Evolutionary conservation across 2,329 filamentous ascomycete genomes (phyloP), one percentile per base, ranked within the genome.

Genomic region (Spiromastix sp.): DNA sequence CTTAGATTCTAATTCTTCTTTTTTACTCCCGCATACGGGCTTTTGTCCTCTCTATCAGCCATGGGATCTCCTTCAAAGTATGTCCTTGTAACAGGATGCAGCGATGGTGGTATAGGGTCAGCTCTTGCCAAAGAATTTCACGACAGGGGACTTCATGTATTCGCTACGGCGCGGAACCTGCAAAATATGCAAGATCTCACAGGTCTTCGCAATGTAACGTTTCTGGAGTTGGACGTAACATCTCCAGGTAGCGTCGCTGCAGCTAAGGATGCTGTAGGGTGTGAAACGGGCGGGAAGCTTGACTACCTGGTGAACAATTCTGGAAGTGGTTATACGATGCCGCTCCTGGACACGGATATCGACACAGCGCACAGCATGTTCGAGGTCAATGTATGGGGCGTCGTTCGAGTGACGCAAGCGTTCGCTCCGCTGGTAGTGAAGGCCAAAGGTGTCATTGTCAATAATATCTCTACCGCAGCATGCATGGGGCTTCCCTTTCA

Each of bases 271-370:
- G 40, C 42, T 7, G 44, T 56, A 20, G 41, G 39, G 19, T 36
- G 34, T 5, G 13, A 41, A 11, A 60, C 57, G 0, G 51, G 49
- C 7, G 59, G 59, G 9, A 50, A 32, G 2, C 48, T 67, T 5
- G 53, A 65, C 36, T 46, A 51, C 21, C 46, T 67, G 0, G 46
- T 68, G 36, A 68, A 68, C 47, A 69, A 68, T 36, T 60, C 65
- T 10, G 65, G 59, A 2, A 31, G 34, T 2, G 46, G 43, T n/a
- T 51, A 50, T n/a, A 42, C 49, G 5, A 49, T 49, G 38, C 65
- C 63, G 1, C 40, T 56, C 4, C 35, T 66, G 7, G 62, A 67
- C 29, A 42, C 50, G 0, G 44, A 56, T 19, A 38, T 65, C 2
- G 44, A 48, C 1, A 41, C 55, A 11, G 56, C 53, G 12, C 59